Evolutionary conservation across 441 rosid genomes (phyloP).

Genomic region (Adansonia rubrostipa): DNA sequence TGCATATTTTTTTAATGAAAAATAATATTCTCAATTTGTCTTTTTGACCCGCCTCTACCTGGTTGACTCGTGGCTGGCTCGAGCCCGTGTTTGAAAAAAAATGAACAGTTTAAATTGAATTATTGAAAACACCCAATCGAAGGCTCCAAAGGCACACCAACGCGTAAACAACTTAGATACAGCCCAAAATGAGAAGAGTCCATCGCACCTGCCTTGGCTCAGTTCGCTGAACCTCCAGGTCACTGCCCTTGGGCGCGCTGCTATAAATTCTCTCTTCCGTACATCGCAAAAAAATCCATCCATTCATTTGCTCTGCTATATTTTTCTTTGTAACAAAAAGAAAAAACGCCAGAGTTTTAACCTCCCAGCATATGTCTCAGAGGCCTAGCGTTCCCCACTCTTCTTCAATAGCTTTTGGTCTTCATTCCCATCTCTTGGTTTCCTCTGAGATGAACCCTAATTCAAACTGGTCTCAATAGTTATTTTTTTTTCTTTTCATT

Average conservation of each 20-base stretch:
- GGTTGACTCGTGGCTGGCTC: neutral
- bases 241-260: neutral
- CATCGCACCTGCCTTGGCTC: neutral
- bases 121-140: neutral
- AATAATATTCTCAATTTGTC: neutral
- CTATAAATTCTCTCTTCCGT: conserved; percentile 25
- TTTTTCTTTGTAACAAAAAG: neutral
- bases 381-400: conserved; percentile 55
- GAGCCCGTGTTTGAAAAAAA: neutral
- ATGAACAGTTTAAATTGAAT: no score
- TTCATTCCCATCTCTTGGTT: conserved; percentile 54
- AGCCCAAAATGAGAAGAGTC: no score
- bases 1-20: neutral
- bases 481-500: neutral
- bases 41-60: neutral
- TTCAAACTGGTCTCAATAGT: conserved; percentile 38
- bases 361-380: conserved; percentile 49
- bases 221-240: neutral
- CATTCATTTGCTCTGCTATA: neutral
- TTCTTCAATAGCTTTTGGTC: conserved; percentile 49
- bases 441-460: conserved; percentile 53
- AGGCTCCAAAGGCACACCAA: conserved; percentile 15
- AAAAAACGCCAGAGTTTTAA: neutral
- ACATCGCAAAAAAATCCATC: neutral
- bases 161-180: conserved; percentile 15